Evolutionary conservation across 345 rosid genomes (phyloP).

Genomic region (Brassica juncea): DNA sequence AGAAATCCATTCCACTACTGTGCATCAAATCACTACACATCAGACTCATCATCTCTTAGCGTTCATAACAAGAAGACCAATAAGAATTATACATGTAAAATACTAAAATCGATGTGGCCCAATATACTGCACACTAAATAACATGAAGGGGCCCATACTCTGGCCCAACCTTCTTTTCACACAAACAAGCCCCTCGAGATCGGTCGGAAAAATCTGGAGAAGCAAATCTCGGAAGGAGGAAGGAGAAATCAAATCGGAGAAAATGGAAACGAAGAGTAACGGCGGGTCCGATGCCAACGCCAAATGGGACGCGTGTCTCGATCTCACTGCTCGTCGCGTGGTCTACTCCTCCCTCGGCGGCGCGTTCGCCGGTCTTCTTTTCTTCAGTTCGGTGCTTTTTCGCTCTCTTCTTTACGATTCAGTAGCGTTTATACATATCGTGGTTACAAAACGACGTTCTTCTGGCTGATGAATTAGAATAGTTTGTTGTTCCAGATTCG

Average conservation of each 20-base stretch:
- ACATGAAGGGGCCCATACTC: background rate
- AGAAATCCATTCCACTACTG: background rate
- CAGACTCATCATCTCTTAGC: background rate
- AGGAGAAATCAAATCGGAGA: constrained; percentile 24
- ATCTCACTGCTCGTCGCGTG: constrained; percentile 79
- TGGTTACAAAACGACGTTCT: background rate
- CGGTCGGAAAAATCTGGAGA: background rate
- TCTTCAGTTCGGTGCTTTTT: constrained; percentile 63
- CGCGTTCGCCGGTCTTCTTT: constrained; percentile 76
- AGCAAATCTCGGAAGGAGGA: constrained; percentile 1
- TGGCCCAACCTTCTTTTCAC: constrained; percentile 5
- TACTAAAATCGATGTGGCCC: background rate
- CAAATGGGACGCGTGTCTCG: constrained; percentile 91
- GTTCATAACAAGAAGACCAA: background rate
- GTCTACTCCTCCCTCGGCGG: constrained; percentile 84
- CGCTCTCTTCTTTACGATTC: constrained; percentile 18
- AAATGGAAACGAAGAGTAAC: constrained; percentile 47
- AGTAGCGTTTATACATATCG: background rate
- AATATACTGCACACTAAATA: background rate
- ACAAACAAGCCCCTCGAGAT: constrained; percentile 10
- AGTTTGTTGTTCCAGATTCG: background rate
- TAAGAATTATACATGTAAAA: background rate
- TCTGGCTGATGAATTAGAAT: background rate
- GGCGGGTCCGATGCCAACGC: constrained; percentile 52
- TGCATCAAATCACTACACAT: background rate